phyloP scores from a whole-genome alignment of 2,329 filamentous ascomycete genomes.

The Talaromyces sp. region DNA sequence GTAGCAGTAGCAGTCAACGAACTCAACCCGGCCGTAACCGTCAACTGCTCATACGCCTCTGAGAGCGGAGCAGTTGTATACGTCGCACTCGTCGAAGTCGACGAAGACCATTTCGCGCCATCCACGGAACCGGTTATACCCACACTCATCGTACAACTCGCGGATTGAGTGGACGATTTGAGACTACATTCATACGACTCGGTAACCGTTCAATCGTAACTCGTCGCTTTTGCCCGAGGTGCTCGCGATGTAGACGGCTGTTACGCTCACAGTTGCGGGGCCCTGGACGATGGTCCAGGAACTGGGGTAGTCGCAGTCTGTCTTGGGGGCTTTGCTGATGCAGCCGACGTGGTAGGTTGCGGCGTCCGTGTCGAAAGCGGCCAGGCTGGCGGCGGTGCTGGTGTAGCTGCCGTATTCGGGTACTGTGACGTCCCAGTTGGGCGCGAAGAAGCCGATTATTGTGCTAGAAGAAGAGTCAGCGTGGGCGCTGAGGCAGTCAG shows the following conservation, averaged over 20 bases:
- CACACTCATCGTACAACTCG: conserved; percentile 25
- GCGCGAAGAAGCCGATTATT: conserved; percentile 21
- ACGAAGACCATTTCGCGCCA: conserved; percentile 11
- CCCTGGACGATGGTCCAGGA: conserved; percentile 30
- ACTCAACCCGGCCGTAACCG: conserved; percentile 26
- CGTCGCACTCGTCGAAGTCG: conserved; percentile 8
- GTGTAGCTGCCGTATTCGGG: conserved; percentile 17
- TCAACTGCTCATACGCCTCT: conserved; percentile 20
- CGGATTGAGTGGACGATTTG: conserved; percentile 22
- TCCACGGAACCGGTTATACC: conserved; percentile 16
- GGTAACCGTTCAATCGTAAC: conserved; percentile 26
- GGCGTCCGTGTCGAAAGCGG: conserved; percentile 23
- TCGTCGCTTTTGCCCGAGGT: neutral
- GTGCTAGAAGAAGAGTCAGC: conserved; percentile 16
- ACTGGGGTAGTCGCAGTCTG: conserved; percentile 24
- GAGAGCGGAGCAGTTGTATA: conserved; percentile 6
- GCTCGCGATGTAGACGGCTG: conserved; percentile 25
- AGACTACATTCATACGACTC: conserved; percentile 23
- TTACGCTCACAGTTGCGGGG: conserved; percentile 24
- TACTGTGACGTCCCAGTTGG: conserved; percentile 15
- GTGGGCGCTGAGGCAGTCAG: neutral
- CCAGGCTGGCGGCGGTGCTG: conserved; percentile 28
- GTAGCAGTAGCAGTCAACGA: conserved; percentile 23
- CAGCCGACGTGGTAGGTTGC: conserved; percentile 29
- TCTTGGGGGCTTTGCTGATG: conserved; percentile 26